Evolutionary conservation across 805 yeast species (phyloP), one percentile per base, ranked within the genome.

Genomic region (Ogataea methanolica): DNA sequence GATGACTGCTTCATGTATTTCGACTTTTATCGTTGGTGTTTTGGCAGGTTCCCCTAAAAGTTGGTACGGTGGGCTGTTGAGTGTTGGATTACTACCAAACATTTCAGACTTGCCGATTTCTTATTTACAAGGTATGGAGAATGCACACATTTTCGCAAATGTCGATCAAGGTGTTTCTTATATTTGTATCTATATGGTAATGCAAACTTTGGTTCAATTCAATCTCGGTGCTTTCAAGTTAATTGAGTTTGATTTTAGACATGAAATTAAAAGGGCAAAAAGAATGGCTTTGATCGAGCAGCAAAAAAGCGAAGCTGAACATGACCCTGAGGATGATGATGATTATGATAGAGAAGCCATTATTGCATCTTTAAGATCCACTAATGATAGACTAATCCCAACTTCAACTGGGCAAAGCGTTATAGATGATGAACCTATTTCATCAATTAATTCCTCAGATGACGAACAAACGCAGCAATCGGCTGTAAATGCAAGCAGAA

Each of bases 71-170:
- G 96, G 96, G 0, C 45, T 56, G 15, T 51, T 85, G 6, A 75
- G 83, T 29, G 88, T 86, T 9, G 89, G 92, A 0, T 70, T 85
- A 31, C 79, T 88, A 59, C 91, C 90, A 39, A 88, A 88, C 59
- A 80, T 85, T 39, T 79, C 90, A 15, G 96, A 88, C 66, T 71
- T 88, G 47, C 96, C 96, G 0, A 85, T 88, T 55, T 96, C 96
- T 0, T 89, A 88, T 55, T 63, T 83, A 35, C 88, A 83, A 58
- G 84, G 92, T 2, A 67, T 88, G 59, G 83, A 86, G 23, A 74
- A 78, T 15, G 82, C 89, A 1, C 70, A 79, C 1, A 69, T 75
- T 6, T 83, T 90, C 56, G 70, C 83, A 0, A 57, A 70, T 15
- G 88, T 88, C 35, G 74, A 79, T 45, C 76, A 77, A 55, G 97